Evolutionary conservation across 129 eudicot species (phyloP).

Genomic region (Lactuca sativa): DNA sequence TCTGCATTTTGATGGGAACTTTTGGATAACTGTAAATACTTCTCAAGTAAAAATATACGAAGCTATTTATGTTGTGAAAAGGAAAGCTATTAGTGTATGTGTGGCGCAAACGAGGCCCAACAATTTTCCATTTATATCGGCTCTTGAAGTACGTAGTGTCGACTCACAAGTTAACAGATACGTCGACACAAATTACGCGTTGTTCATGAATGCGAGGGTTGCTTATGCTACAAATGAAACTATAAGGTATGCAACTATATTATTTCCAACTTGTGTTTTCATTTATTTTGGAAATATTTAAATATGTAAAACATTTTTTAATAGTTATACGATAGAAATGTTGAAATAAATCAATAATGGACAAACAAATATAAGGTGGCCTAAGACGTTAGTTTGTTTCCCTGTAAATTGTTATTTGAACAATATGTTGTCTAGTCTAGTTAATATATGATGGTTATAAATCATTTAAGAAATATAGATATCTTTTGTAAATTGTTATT

Average conservation of each 20-base stretch:
- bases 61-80: constrained; percentile 40
- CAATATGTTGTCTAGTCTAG: too few relatives aligned
- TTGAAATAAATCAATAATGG: too few relatives aligned
- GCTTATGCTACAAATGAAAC: constrained; percentile 43
- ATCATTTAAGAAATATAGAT: too few relatives aligned
- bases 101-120: constrained; percentile 50
- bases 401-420: too few relatives aligned
- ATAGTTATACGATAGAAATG: too few relatives aligned
- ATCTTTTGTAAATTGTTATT: too few relatives aligned
- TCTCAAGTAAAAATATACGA: constrained; percentile 31
- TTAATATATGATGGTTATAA: too few relatives aligned
- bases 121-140: constrained; percentile 42
- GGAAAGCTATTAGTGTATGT: constrained; percentile 44
- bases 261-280: background rate
- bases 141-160: constrained; percentile 34
- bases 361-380: background rate
- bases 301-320: background rate
- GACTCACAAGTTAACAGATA: constrained; percentile 35
- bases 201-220: constrained; percentile 32
- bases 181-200: constrained; percentile 33
- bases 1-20: constrained; percentile 63
- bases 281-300: background rate
- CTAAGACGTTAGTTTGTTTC: too few relatives aligned
- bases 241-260: constrained; percentile 39
- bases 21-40: constrained; percentile 55